These are phyloP conservation scores for Trichopus zeylanicus DNA, from an alignment of 116 monocot species.

Conservation along the genomic window DNA sequence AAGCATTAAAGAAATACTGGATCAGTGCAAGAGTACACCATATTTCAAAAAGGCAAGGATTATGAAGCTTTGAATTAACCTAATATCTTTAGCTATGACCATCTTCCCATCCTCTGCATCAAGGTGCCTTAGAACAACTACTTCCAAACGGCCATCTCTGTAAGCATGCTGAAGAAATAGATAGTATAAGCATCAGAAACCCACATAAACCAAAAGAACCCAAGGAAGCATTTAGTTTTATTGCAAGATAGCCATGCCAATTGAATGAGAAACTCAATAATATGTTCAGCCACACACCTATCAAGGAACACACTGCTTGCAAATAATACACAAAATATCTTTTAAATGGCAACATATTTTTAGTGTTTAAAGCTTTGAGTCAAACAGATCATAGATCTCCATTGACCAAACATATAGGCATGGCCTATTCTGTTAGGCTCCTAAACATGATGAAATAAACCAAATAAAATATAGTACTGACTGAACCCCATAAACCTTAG, in stretches of 20 bases:
- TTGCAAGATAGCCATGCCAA: not conserved
- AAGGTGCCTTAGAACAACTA: slow-evolving; percentile 81
- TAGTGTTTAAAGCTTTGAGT: too few species aligned
- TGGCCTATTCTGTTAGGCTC: slow-evolving; percentile 7
- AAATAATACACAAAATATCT: too few species aligned
- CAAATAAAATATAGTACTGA: not conserved
- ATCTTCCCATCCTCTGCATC: slow-evolving; percentile 81
- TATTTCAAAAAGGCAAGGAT: not conserved
- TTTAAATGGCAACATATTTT: too few species aligned
- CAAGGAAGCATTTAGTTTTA: not conserved
- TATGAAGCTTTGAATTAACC: slow-evolving; percentile 29
- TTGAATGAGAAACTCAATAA: not conserved
- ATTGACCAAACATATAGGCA: not conserved
- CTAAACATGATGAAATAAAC: slow-evolving; percentile 15
- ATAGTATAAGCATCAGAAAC: not conserved
- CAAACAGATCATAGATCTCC: too few species aligned
- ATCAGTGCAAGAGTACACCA: not conserved
- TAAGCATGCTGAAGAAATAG: slow-evolving; percentile 77
- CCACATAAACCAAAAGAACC: not conserved
- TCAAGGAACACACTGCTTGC: too few species aligned
- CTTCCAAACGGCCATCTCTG: slow-evolving; percentile 84
- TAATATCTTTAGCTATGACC: slow-evolving; percentile 82
- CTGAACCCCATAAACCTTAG: not conserved
- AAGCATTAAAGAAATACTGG: not conserved
- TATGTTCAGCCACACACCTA: too few species aligned